These are phyloP conservation scores for Irpex sp. DNA, from an alignment of 1,284 basidiomycete genomes.

Conservation along the genomic window DNA sequence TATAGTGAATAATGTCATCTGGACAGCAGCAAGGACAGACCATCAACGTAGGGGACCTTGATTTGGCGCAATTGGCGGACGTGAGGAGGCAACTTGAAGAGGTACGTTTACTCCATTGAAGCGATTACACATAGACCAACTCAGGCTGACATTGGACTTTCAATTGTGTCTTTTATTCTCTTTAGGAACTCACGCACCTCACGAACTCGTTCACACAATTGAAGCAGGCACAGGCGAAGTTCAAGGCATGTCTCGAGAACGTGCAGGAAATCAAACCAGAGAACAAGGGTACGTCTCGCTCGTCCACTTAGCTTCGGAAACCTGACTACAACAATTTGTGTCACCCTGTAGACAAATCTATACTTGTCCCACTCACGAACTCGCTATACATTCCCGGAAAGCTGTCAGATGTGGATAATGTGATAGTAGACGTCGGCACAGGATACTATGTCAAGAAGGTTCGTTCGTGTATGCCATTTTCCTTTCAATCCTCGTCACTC, in stretches of 20 bases:
- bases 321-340: not conserved
- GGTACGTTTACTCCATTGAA: conserved; percentile 37
- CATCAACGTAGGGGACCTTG: conserved; percentile 76
- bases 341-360: conserved; percentile 88
- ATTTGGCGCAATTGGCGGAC: conserved; percentile 78
- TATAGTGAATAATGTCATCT: conserved; percentile 1
- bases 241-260: conserved; percentile 83
- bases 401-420: conserved; percentile 78
- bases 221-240: conserved; percentile 90
- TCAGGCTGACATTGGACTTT: too few species aligned
- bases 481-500: too few species aligned
- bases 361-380: conserved; percentile 90
- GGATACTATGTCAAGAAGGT: conserved; percentile 98
- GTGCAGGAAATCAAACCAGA: conserved; percentile 74
- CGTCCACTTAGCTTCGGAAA: not conserved
- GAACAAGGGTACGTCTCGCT: conserved; percentile 58
- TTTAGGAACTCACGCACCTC: conserved; percentile 87
- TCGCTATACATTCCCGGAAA: conserved; percentile 95
- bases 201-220: conserved; percentile 92
- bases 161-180: too few species aligned
- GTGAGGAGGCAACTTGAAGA: conserved; percentile 89
- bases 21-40: conserved; percentile 46
- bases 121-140: too few species aligned
- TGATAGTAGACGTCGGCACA: conserved; percentile 94
- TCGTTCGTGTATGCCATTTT: conserved; percentile 13